A percentile compares a stretch with the other conserved stretches of the same genome.
Evolutionary conservation across 2,329 filamentous ascomycete genomes (phyloP).

Genomic region (Colletotrichum sp.): DNA sequence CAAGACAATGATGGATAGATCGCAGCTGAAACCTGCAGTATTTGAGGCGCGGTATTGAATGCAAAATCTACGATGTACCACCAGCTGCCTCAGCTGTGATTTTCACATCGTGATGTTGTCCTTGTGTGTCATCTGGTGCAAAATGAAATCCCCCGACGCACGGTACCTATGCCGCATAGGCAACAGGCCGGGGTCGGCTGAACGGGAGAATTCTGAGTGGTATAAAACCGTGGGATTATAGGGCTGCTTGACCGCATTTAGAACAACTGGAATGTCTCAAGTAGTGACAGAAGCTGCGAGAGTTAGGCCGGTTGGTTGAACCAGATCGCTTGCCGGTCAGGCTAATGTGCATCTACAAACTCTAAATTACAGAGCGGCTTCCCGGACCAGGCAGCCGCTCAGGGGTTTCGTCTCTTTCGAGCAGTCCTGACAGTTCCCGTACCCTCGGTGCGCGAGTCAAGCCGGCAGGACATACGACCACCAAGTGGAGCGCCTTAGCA

Average conservation of each 20-base stretch:
- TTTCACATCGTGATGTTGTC: not conserved
- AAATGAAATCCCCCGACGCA: not conserved
- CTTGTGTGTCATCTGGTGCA: not conserved
- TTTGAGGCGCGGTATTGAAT: not conserved
- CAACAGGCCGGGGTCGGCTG: not conserved
- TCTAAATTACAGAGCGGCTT: not conserved
- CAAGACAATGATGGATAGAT: not conserved
- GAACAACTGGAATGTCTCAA: not conserved
- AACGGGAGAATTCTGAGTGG: not conserved
- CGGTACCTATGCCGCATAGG: not conserved
- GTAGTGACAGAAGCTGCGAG: not conserved
- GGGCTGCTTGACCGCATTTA: not conserved
- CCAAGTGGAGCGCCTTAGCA: not conserved
- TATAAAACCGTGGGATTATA: not conserved
- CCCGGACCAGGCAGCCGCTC: not conserved
- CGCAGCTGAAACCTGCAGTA: not conserved
- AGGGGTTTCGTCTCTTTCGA: not conserved
- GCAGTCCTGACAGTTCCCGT: not conserved
- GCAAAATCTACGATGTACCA: not conserved
- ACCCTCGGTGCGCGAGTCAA: not conserved
- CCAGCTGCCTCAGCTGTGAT: not conserved
- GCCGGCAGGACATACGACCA: rapidly evolving
- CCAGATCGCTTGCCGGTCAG: not conserved
- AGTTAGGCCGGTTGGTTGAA: not conserved
- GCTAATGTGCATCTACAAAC: not conserved